Evolutionary conservation across 2,329 filamentous ascomycete genomes (phyloP), one percentile per base, ranked within the genome.

Genomic region (Stagonosporopsis cucurbitacearum): DNA sequence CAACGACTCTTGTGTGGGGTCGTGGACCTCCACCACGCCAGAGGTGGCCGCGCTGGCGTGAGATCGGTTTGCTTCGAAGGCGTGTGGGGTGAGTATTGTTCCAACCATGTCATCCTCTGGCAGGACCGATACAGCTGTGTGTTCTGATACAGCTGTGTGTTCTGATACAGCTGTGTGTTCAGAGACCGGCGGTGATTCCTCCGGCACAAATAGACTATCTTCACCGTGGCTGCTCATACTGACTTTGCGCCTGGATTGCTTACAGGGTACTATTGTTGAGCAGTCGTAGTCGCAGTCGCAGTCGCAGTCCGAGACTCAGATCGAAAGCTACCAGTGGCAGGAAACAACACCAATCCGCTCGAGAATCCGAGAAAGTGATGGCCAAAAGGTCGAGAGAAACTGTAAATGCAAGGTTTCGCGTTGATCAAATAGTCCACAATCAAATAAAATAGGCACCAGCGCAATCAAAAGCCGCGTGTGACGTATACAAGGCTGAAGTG

Each of bases 401-500:
- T 30, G 12, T 19, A 5, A 11, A 23, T n/a, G 4, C 23, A 5
- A 17, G 9, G n/a, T 22, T 42, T 36, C n/a, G 23, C 15, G 11
- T 33, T 26, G 19, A 25, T n/a, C n/a, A n/a, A n/a, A n/a, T n/a
- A n/a, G n/a, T n/a, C 37, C 23, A 32, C 9, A 1, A 26, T 50
- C 30, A 8, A 20, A 5, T 40, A 12, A 45, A 45, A 26, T 25
- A 54, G 52, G 52, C 46, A 30, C 25, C 45, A 45, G 28, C n/a
- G 26, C 11, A 22, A 19, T 23, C 20, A n/a, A 6, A 6, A 49
- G 33, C 19, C 15, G 45, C 40, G 45, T n/a, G 52, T 45, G 33
- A 54, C 19, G 20, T 19, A n/a, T 13, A 6, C 22, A n/a, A n/a
- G n/a, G n/a, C 33, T 22, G 13, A 54, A 45, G 52, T 54, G 52